phyloP scores from a whole-genome alignment of 2,329 filamentous ascomycete species.

The Orbilia quercus region DNA sequence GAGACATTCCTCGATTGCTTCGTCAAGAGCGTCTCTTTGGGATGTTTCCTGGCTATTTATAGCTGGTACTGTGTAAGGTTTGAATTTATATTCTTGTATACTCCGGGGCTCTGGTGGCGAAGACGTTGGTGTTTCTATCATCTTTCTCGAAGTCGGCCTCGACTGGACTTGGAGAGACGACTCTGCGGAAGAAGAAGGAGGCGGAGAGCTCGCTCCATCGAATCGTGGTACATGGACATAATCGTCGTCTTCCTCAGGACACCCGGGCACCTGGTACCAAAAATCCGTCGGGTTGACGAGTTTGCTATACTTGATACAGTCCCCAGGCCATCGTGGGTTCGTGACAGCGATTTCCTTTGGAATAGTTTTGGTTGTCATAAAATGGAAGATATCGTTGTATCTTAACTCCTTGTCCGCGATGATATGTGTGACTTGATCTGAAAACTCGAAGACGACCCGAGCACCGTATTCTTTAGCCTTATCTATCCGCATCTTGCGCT shows the following conservation, averaged over 20 bases:
- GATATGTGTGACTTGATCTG: conserved; percentile 75
- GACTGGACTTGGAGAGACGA: conserved; percentile 43
- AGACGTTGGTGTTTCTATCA: conserved; percentile 17
- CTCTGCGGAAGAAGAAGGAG: conserved; percentile 11
- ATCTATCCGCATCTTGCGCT: conserved; percentile 76
- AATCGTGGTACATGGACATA: neutral
- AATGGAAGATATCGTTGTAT: conserved; percentile 72
- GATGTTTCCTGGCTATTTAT: neutral
- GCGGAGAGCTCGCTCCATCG: neutral
- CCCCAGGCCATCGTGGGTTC: conserved; percentile 75
- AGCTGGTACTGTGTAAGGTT: neutral
- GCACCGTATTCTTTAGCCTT: conserved; percentile 82
- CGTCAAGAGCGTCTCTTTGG: conserved; percentile 71
- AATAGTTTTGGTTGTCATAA: conserved; percentile 67
- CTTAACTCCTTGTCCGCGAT: conserved; percentile 77
- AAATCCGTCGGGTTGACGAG: conserved; percentile 71
- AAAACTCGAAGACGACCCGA: conserved; percentile 72
- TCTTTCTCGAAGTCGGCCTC: conserved; percentile 18
- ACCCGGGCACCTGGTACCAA: conserved; percentile 71
- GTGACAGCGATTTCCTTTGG: conserved; percentile 71
- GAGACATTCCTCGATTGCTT: conserved; percentile 70
- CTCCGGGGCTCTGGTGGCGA: conserved; percentile 16
- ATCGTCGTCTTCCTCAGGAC: conserved; percentile 61
- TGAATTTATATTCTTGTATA: neutral
- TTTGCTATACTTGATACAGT: conserved; percentile 72